phyloP scores from a whole-genome alignment of 1,284 basidiomycete species.

The Boletus sp. region DNA sequence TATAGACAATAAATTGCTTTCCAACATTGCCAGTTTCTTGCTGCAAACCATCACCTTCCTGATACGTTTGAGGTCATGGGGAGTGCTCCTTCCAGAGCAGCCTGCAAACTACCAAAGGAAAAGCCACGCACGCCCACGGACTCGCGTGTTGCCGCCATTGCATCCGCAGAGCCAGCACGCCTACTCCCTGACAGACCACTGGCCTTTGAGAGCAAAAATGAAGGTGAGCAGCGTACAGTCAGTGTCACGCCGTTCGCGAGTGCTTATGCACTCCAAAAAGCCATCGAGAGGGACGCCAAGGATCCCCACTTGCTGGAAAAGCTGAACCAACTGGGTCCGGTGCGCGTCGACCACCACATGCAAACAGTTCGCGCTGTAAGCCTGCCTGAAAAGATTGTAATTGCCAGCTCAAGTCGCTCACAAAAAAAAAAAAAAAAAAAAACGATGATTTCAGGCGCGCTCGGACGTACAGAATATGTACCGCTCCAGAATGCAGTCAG shows the following conservation, averaged over 20 bases:
- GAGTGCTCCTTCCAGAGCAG: slow-evolving; percentile 60
- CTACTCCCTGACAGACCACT: slow-evolving; percentile 23
- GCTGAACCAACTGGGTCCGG: slow-evolving; percentile 65
- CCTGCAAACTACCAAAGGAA: slow-evolving; percentile 58
- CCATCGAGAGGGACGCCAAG: slow-evolving; percentile 60
- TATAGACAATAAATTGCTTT: slow-evolving; percentile 36
- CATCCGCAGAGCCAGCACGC: slow-evolving; percentile 8
- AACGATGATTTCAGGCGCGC: slow-evolving; percentile 19
- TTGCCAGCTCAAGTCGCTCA: background rate
- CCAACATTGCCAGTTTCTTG: background rate
- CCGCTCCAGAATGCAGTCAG: slow-evolving; percentile 51
- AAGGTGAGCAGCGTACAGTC: slow-evolving; percentile 41
- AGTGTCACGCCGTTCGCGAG: no score
- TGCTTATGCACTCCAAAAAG: slow-evolving; percentile 38
- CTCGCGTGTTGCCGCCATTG: no score
- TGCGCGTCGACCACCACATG: slow-evolving; percentile 68
- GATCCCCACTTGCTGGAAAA: slow-evolving; percentile 79
- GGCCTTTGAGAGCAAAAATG: slow-evolving; percentile 53
- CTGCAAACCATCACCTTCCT: background rate
- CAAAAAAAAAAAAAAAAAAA: no score
- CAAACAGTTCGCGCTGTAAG: slow-evolving; percentile 53
- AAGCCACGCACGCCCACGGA: slow-evolving; percentile 50
- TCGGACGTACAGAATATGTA: slow-evolving; percentile 44
- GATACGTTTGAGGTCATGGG: slow-evolving; percentile 56
- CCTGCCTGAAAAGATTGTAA: background rate